Base-by-base conservation (phyloP, 352 stramenopile species). In the Globisporangium viniferum region DNA sequence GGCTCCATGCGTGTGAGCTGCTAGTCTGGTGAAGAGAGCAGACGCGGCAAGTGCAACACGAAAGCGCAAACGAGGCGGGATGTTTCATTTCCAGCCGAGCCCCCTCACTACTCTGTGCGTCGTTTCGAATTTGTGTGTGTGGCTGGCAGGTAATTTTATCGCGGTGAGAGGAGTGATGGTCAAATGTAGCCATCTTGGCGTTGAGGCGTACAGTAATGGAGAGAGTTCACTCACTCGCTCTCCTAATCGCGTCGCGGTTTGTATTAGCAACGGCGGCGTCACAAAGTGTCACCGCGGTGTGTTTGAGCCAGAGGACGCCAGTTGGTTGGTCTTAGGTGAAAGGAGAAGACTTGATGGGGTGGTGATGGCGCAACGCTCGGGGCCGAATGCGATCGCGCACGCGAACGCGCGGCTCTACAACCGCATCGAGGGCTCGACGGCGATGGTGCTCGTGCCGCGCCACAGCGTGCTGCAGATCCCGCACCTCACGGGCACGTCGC, bases 381-480 rank as follows among this genome's bases (percentile, higher is more conserved):
- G 0, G n/a, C 51, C 48, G 22, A 62, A 72, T n/a, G 69, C 66
- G 20, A 61, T 79, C 20, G 51, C 69, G 14, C 72, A 78, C 22
- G 70, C 67, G 18, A 70, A 72, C 36, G 61, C 64, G 18, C 57
- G 57, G 4, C 44, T 80, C 12, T 20, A 57, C 15, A 53, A 62
- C 39, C 60, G 27, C n/a, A 71, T 71, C 20, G 27, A 27, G 2
- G 59, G 62, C 39, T 39, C 66, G 29, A 71, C 31, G 2, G 39
- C 33, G 20, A 41, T 67, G n/a, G 59, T 62, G 60, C 53, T 64
- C 18, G 64, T 59, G 1, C 56, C 64, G 20, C 46, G 44, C 9
- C 48, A 53, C 46, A 69, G 64, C 12, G 57, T 69, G 44, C 31
- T 69, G 41, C 64, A 69, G 33, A 69, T 69, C 33, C 64, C 64